Evolutionary conservation across 495 filamentous ascomycete genomes (phyloP).

Genomic region (Tuber borchii): DNA sequence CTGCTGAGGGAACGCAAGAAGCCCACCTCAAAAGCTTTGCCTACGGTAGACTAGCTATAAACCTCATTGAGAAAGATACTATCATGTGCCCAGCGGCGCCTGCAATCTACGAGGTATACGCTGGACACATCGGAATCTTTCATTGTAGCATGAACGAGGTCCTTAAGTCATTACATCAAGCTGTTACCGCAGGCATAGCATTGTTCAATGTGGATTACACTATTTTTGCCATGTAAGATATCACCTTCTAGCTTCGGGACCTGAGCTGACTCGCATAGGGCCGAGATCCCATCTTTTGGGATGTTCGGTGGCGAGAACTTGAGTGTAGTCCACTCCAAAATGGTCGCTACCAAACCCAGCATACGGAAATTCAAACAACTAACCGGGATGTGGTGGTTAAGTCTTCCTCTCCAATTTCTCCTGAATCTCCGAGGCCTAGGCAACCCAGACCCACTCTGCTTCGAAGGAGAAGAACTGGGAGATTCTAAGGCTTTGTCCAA

Average conservation of each 20-base stretch:
- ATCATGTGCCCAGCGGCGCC: conserved; percentile 34
- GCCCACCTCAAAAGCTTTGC: conserved; percentile 36
- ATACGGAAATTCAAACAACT: conserved; percentile 41
- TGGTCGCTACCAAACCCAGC: conserved; percentile 36
- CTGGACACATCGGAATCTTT: conserved; percentile 40
- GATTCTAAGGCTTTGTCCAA: conserved; percentile 27
- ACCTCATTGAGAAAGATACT: conserved; percentile 38
- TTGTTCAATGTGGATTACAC: conserved; percentile 43
- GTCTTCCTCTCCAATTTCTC: conserved; percentile 38
- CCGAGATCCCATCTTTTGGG: conserved; percentile 39
- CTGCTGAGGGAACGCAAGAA: conserved; percentile 37
- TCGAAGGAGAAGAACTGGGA: conserved; percentile 39
- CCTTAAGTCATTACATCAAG: conserved; percentile 37
- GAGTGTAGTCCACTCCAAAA: conserved; percentile 32
- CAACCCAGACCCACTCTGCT: conserved; percentile 40
- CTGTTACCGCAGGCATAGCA: conserved; percentile 35
- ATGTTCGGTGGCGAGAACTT: conserved; percentile 40
- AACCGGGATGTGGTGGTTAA: conserved; percentile 42
- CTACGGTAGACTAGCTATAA: conserved; percentile 39
- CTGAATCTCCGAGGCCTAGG: conserved; percentile 40
- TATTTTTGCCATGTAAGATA: conserved; percentile 37
- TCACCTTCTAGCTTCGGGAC: neutral
- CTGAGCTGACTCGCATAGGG: conserved; percentile 21
- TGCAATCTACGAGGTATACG: conserved; percentile 41
- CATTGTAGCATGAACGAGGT: conserved; percentile 40